Evolutionary conservation across 2,329 filamentous ascomycete species (phyloP), one percentile per base, ranked within the genome.

Genomic region (Dactylonectria estremocensis): DNA sequence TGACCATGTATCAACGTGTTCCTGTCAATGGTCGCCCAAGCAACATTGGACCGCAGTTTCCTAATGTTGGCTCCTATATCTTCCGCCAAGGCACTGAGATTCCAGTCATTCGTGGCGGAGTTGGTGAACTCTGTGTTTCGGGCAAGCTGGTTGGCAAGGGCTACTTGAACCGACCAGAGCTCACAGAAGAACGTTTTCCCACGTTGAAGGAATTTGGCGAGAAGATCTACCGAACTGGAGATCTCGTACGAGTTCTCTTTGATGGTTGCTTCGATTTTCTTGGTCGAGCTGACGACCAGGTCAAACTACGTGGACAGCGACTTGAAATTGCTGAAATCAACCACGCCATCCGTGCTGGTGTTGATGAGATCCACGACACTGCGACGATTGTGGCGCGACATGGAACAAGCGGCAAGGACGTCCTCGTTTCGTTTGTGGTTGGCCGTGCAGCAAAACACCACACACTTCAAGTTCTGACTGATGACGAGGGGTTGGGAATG

Each of bases 301-400:
- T 97, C 69, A 98, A 98, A 78, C 86, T 98, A 3, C 90, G 95
- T 11, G 95, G 95, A 0, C 95, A 98, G 78, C 87, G 95, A 14
- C 86, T 98, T 1, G 95, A 98, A 76, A 92, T 97, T 67, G 93
- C 92, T 1, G 95, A 98, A 82, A 97, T 98, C 79, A 96, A 97
- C 73, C 91, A 95, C 55, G 89, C 92, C 9, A 94, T 97, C 73
- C 90, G 90, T 53, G 84, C 87, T 20, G 88, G 88, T 0, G 85
- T 89, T 0, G 69, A 79, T 0, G 82, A 82, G 1, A 81, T 96
- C 9, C 83, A 87, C 14, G 93, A 97, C 72, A 90, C 93, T 0
- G 90, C 90, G 3, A 97, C 95, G 0, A 82, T 97, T 14, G 93
- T 98, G 1, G 80, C 84, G 3, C 92, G 91, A 65, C 92, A 94